Conservation (phyloP, 2,329 filamentous ascomycete species). For the Juglanconis oblonga region DNA sequence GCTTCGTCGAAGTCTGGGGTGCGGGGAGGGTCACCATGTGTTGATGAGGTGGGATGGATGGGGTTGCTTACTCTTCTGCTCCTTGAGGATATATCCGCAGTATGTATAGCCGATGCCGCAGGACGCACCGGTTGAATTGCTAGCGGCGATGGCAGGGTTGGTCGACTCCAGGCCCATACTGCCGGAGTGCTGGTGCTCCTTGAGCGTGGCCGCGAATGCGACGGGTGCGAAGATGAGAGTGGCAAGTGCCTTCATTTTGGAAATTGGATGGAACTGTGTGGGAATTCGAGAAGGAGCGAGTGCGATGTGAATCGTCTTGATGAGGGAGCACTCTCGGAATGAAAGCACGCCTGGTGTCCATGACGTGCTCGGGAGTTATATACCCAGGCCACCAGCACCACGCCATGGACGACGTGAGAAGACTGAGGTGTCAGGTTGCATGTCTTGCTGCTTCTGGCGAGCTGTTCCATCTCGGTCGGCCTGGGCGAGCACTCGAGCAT, state of each 20-base stretch:
- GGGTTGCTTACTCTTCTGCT: constrained; percentile 6
- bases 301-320: background rate
- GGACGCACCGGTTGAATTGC: background rate
- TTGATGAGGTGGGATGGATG: background rate
- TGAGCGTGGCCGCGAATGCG: background rate
- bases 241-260: constrained; percentile 4
- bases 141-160: background rate
- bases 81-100: constrained; percentile 17
- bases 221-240: background rate
- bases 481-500: background rate
- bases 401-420: too few relatives aligned
- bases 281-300: background rate
- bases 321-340: background rate
- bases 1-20: constrained; percentile 12
- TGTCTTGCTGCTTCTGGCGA: background rate
- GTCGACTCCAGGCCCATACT: background rate
- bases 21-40: background rate
- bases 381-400: background rate
- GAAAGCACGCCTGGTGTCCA: background rate
- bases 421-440: background rate
- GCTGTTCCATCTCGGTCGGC: background rate
- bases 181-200: background rate
- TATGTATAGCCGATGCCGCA: constrained; percentile 18
- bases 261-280: background rate
- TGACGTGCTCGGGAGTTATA: constrained; percentile 16